Evolutionary conservation across 2,329 filamentous ascomycete genomes (phyloP), one percentile per base, ranked within the genome.

Genomic region (Aureobasidium sp.): DNA sequence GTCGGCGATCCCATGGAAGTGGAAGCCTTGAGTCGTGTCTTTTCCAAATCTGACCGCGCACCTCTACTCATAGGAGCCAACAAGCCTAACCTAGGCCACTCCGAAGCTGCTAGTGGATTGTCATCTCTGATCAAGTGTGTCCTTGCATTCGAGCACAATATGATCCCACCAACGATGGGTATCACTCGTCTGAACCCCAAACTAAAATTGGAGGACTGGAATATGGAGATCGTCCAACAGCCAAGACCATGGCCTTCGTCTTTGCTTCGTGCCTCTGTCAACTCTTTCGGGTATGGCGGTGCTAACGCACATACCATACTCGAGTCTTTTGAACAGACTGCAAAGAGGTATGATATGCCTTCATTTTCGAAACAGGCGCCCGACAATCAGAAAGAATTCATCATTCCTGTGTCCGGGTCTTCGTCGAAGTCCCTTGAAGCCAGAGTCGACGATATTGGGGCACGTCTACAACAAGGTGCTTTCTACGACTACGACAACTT

Each of bases 21-120:
- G 2, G 7, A 20, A 27, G 27, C 47, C 3, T 13, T 36, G 8
- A 15, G 47, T 7, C 2, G 10, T 9, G 27, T 10, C 8, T 20
- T 20, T 20, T 20, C 20, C 20, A 20, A 8, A 3, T 8, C 4
- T 13, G 26, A 2, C 26, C 2, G 12, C 3, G 8, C 73, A 62
- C 70, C 69, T 15, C n/a, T 65, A 64, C 1, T 56, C 39, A 55
- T 70, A 4, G 67, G 69, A n/a, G 66, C 69, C 2, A 64, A 68
- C 17, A 75, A 75, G 56, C 55, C 67, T 2, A 73, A 73, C 52
- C 62, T 74, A 13, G 73, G 73, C 9, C 73, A 75, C 52, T 64
- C 64, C 20, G 74, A 76, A 64, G 67, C 69, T 15, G 70, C 67
- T 13, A 63, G 72, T 15, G 73, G 73, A 32, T 59, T 68, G 0